Evolutionary conservation across 306 rosid genomes (phyloP), one percentile per base, ranked within the genome.

Genomic region (Lathyrus aphaca): DNA sequence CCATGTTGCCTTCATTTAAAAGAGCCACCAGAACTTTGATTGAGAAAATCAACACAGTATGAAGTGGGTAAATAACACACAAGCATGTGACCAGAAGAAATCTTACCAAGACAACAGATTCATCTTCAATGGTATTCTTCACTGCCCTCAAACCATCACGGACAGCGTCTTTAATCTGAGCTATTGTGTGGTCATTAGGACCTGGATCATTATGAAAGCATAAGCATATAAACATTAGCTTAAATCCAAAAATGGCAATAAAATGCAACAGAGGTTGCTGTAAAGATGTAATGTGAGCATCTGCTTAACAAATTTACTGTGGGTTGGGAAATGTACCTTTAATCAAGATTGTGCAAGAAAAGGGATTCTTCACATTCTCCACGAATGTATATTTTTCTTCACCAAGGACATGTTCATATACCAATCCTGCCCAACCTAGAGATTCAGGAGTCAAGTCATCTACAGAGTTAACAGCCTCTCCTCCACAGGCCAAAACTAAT

Each of bases 351-450:
- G 99, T 94, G 79, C 99, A 94, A 46, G 99, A 94, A 74, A 80
- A 82, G 23, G 99, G 97, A 74, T 94, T 91, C 80, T 88, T 94
- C 70, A 94, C 97, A 75, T 94, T 84, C 77, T 94, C 99, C 14
- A 94, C 82, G 29, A 94, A 94, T 72, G 99, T 94, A 67, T 94
- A 94, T 78, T 94, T 94, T 75, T 91, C 96, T 84, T 94, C 99
- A 43, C 99, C 99, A 68, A 94, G 99, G 61, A 82, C 86, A 57
- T 94, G 99, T 84, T 94, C 99, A 64, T 94, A 87, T 65, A 94
- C 99, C 82, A 88, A 79, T 64, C 99, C 99, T 67, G 99, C 99
- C 99, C 97, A 94, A 56, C 99, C 99, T 76, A 94, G 91, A 79
- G 89, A 87, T 65, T 91, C 92, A 44, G 88, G 87, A 80, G 97